These are phyloP conservation scores for Nothomitra cinnamomea DNA, from an alignment of 2,329 filamentous ascomycete genomes.

Conservation along the genomic window DNA sequence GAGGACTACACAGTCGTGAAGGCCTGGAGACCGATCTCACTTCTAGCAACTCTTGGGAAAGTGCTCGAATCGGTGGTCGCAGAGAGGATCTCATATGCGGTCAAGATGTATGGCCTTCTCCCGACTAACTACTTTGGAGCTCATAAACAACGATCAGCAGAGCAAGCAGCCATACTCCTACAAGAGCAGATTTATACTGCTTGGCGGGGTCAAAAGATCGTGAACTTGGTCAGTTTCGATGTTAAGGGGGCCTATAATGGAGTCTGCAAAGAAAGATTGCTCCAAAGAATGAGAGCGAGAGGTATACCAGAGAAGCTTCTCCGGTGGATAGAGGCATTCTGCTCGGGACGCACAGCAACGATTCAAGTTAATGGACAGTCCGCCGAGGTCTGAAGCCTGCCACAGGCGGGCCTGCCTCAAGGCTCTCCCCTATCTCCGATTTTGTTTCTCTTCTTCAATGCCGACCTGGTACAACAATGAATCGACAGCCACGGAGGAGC, in stretches of 20 bases:
- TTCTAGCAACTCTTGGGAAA: conserved; percentile 17
- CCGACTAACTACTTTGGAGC: conserved; percentile 23
- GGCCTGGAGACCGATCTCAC: conserved; percentile 13
- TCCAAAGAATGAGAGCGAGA: no score
- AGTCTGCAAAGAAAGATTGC: no score
- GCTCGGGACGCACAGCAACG: conserved; percentile 12
- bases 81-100: conserved; percentile 16
- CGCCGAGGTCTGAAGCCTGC: neutral
- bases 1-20: no score
- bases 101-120: conserved; percentile 18
- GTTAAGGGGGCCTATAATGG: no score
- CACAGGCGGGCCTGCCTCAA: neutral
- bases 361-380: conserved; percentile 9
- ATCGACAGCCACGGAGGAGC: neutral
- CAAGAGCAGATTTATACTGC: no score
- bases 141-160: conserved; percentile 19
- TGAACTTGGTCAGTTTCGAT: no score
- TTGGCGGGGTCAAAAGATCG: no score
- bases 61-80: conserved; percentile 17
- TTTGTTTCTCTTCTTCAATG: neutral
- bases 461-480: neutral
- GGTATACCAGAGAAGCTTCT: no score
- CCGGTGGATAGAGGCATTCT: conserved; percentile 17
- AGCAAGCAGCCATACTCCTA: conserved; percentile 17
- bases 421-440: neutral